Conservation (phyloP, 345 rosid genomes). For the Chamaenerion angustifolium region DNA sequence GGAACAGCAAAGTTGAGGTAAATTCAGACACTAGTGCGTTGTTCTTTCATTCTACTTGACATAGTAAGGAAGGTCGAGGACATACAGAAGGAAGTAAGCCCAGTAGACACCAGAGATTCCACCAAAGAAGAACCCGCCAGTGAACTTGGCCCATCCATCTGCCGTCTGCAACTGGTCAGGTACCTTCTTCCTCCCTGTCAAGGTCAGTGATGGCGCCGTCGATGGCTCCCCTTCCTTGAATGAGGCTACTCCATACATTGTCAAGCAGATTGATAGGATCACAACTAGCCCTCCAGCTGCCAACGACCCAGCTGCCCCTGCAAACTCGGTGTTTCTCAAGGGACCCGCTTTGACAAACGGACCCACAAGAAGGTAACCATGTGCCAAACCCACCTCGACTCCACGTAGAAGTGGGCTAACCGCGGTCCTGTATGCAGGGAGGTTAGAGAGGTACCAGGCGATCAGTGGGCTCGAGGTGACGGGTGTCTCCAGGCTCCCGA, state of each 20-base stretch:
- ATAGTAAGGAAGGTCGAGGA: constrained; percentile 76
- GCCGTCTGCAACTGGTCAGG: constrained; percentile 91
- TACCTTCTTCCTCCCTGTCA: constrained; percentile 88
- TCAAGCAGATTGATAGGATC: constrained; percentile 76
- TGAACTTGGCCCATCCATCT: constrained; percentile 86
- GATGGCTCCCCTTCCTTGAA: constrained; percentile 84
- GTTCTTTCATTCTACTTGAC: constrained; percentile 26
- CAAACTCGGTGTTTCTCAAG: constrained; percentile 65
- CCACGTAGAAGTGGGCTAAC: constrained; percentile 92
- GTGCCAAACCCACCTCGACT: constrained; percentile 75
- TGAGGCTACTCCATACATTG: constrained; percentile 70
- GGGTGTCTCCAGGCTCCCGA: constrained; percentile 93
- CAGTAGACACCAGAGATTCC: constrained; percentile 89
- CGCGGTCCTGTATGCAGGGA: constrained; percentile 86
- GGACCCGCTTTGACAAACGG: constrained; percentile 90
- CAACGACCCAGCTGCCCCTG: constrained; percentile 67
- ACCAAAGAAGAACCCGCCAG: constrained; percentile 88
- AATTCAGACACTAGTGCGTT: too few relatives aligned
- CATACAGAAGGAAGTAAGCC: constrained; percentile 86
- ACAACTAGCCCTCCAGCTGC: constrained; percentile 79
- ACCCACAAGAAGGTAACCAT: constrained; percentile 75
- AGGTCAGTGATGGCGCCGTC: constrained; percentile 56
- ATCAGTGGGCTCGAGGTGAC: constrained; percentile 83
- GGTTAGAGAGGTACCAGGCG: constrained; percentile 95
- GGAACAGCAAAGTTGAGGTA: too few relatives aligned